Evolutionary conservation across 2,329 filamentous ascomycete species (phyloP).

Genomic region (Penicillium sp.): DNA sequence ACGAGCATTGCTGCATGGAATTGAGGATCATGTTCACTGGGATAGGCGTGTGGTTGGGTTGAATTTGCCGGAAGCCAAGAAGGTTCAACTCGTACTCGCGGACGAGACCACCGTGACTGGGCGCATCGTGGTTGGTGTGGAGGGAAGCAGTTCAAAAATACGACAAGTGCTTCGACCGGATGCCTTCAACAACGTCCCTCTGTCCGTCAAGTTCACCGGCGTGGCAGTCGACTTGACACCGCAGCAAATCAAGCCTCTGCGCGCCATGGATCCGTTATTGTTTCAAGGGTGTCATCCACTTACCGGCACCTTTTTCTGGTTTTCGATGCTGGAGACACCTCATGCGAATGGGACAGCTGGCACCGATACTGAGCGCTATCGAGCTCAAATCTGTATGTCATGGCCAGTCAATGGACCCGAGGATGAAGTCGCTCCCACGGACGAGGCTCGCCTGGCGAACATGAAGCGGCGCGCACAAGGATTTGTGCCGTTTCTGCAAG

Average conservation of each 20-base stretch:
- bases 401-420: constrained; percentile 41
- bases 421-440: constrained; percentile 35
- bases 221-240: constrained; percentile 43
- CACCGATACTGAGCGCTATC: constrained; percentile 36
- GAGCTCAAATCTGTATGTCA: constrained; percentile 48
- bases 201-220: constrained; percentile 25
- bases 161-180: constrained; percentile 25
- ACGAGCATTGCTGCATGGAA: constrained; percentile 16
- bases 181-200: constrained; percentile 18
- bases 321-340: constrained; percentile 44
- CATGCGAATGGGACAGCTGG: constrained; percentile 37
- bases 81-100: constrained; percentile 9
- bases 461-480: constrained; percentile 39
- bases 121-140: constrained; percentile 18
- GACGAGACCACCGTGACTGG: constrained; percentile 12
- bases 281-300: constrained; percentile 28
- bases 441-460: constrained; percentile 35
- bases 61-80: background rate
- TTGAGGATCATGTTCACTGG: constrained; percentile 25
- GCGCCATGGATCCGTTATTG: constrained; percentile 49
- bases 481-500: constrained; percentile 25
- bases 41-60: constrained; percentile 14
- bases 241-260: constrained; percentile 57
- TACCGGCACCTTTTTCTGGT: constrained; percentile 27
- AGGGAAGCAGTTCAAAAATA: constrained; percentile 24